Evolutionary conservation across 2,329 filamentous ascomycete species (phyloP), one percentile per base, ranked within the genome.

Genomic region (Colletotrichum lini): DNA sequence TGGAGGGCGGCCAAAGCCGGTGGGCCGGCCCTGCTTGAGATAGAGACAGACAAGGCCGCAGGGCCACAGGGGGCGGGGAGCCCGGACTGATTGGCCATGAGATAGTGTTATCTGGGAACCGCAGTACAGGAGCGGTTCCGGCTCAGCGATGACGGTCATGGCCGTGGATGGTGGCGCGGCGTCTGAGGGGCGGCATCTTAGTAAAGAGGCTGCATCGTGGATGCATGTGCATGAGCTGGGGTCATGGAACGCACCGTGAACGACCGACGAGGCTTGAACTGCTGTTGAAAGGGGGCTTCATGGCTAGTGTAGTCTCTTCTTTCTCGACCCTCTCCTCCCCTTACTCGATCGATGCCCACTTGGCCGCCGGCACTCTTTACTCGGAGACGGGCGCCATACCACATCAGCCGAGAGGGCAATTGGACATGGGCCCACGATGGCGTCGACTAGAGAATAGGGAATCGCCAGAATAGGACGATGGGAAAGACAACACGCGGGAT

Each of bases 1-100:
- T 58, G 68, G 52, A 57, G 26, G 53, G 50, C 58, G 57, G 68
- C 68, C 57, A 26, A 62, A 70, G 68, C 57, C 65, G 45, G 49
- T 42, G 35, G 21, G n/a, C n/a, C 21, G 21, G 65, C 63, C 26
- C 26, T 26, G 26, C 26, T 26, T 4, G 26, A 26, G 26, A 26
- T 26, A 26, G 26, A 26, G 26, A 4, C 26, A 26, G 4, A 26
- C 26, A 26, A 26, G 26, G 26, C 26, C 26, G 26, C 26, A 26
- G 26, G 26, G 26, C 26, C 26, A 26, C 26, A 26, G 26, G 26
- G 23, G 26, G 26, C 26, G 26, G 26, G 26, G 26, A 26, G 4
- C 26, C 26, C 26, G 26, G 26, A 26, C 26, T 26, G 42, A 49
- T 44, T 56, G 49, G 50, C 26, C 52, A 18, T 7, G 4, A 38